phyloP scores from a whole-genome alignment of 768 basidiomycete genomes.

The Agaricus subrufescens region DNA sequence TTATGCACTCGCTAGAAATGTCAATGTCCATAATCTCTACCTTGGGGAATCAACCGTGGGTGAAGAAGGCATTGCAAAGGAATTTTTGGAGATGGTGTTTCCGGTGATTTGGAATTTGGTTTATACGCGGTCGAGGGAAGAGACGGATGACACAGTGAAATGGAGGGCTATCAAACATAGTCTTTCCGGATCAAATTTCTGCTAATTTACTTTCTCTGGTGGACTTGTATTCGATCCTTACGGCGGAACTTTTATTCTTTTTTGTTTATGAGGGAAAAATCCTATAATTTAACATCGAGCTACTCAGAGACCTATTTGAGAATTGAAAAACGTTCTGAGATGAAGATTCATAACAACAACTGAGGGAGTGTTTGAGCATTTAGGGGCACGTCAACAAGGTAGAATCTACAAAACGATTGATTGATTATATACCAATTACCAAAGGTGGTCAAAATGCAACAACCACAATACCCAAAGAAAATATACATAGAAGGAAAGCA shows the following conservation, averaged over 20 bases:
- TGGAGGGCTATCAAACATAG: constrained; percentile 1
- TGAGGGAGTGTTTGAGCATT: no score
- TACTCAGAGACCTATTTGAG: no score
- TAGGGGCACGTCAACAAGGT: no score
- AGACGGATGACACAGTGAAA: not conserved
- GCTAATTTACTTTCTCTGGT: not conserved
- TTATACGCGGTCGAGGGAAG: not conserved
- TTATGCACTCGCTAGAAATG: not conserved
- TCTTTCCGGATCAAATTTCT: not conserved
- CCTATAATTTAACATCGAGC: no score
- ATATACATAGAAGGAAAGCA: not conserved
- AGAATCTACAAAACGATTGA: no score
- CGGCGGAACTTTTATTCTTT: no score
- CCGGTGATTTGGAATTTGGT: not conserved
- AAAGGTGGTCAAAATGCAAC: not conserved
- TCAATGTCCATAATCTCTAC: not conserved
- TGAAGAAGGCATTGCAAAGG: not conserved
- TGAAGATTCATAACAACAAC: no score
- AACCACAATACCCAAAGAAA: not conserved
- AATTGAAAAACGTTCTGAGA: no score
- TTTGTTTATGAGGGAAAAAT: no score
- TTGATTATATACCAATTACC: not conserved
- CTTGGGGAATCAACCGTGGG: constrained; percentile 1
- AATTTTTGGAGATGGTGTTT: not conserved
- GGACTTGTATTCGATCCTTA: not conserved